Conservation (phyloP, 1,139 yeast genomes). For the Kodamaea arcana region DNA sequence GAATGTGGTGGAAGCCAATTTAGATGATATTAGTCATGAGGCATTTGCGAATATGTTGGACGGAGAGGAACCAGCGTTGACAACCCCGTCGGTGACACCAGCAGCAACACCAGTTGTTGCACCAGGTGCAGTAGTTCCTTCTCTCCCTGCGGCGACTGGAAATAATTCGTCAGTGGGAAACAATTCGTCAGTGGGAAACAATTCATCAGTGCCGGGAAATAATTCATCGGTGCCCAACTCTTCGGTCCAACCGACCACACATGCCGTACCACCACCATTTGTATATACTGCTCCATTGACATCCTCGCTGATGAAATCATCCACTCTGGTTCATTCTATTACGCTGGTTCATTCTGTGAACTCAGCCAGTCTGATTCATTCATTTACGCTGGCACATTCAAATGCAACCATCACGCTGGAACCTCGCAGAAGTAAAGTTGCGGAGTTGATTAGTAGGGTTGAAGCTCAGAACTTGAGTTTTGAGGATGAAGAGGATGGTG, state of each 20-base stretch:
- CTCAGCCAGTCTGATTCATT: not conserved
- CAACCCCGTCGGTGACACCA: constrained; percentile 2
- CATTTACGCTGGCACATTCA: too few species aligned
- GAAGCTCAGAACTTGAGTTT: constrained; percentile 7
- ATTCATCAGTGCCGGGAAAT: not conserved
- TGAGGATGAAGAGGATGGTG: constrained; percentile 7
- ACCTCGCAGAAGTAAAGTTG: constrained; percentile 5
- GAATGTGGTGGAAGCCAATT: constrained; percentile 21
- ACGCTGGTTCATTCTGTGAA: not conserved
- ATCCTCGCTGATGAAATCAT: not conserved
- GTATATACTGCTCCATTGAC: not conserved
- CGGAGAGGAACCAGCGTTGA: not conserved
- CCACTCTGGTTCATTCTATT: not conserved
- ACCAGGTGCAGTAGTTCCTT: constrained; percentile 5
- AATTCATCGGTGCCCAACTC: not conserved
- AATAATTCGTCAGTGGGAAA: not conserved
- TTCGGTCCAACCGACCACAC: not conserved
- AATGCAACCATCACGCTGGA: not conserved
- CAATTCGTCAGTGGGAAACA: not conserved
- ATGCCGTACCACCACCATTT: not conserved
- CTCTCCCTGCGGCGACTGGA: too few species aligned
- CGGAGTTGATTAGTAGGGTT: constrained; percentile 9
- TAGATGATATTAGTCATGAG: constrained; percentile 14
- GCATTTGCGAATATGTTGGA: constrained; percentile 12
- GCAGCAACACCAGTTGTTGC: constrained; percentile 9